Base-by-base conservation (phyloP, 2,329 filamentous ascomycete species). In the Venturia carpophila region DNA sequence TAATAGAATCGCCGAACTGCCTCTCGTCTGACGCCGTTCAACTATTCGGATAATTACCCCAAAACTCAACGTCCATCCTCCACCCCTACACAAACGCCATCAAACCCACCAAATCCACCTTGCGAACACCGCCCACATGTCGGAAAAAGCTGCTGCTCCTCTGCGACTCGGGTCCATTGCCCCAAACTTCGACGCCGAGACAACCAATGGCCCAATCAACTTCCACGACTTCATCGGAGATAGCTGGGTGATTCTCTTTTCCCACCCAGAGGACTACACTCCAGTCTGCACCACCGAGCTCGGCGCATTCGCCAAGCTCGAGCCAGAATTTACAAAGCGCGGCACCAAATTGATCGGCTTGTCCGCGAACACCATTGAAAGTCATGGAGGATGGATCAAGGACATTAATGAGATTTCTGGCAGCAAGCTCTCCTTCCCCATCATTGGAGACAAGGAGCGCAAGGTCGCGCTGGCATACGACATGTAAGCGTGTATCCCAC, bases 141-240 rank as follows among this genome's bases (percentile, higher is more conserved):
- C 52, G 10, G 52, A 58, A 27, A 58, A 58, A 58, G 52, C 19
- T n/a, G 52, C 52, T 58, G 30, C 52, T 30, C 52, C 52, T 37
- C 82, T 88, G 75, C 85, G 86, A 73, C 82, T 88, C 71, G 86
- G 86, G 74, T 86, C 80, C 75, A 80, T 78, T 72, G 87, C 86
- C 72, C 87, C 87, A 70, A 84, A 89, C 80, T 89, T 89, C 80
- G 76, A 87, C 71, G 85, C 87, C 67, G 82, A 87, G 71, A 88
- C 87, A 70, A 89, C 87, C 69, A 74, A 80, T 68, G 87, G 86
- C 66, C 80, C 80, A 64, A 87, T 89, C 74, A 81, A 88, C 77
- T 89, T 89, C 81, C 87, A 89, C 78, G 79, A 88, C 70, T 89
- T 84, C 80, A 87, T 89, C 69, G 86, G 85, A 71, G 80, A 87